Evolutionary conservation across 495 filamentous ascomycete species (phyloP).

Genomic region (Aspergillus hancockii): DNA sequence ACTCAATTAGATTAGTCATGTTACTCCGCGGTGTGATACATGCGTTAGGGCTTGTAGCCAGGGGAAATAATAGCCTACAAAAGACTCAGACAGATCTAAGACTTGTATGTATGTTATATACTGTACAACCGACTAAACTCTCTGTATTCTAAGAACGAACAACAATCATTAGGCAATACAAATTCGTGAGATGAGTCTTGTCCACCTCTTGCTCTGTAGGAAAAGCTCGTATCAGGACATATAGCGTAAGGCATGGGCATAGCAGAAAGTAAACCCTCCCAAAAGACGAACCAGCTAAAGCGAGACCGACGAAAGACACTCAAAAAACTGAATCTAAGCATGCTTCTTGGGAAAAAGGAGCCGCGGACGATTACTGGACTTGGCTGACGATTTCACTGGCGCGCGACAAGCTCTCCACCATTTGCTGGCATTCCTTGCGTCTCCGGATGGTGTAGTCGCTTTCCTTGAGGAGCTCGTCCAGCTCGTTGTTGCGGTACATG

Average conservation of each 20-base stretch:
- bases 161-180: slow-evolving; percentile 3
- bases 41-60: no score
- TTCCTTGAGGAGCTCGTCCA: slow-evolving; percentile 95
- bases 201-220: slow-evolving; percentile 11
- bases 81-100: no score
- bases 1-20: no score
- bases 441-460: slow-evolving; percentile 94
- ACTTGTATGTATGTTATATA: not conserved
- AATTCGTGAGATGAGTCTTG: slow-evolving; percentile 23
- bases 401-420: slow-evolving; percentile 88
- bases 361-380: slow-evolving; percentile 66
- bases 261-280: slow-evolving; percentile 12
- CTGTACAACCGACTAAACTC: slow-evolving; percentile 1
- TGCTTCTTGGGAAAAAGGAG: slow-evolving; percentile 13
- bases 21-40: no score
- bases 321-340: slow-evolving; percentile 9
- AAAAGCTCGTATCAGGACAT: slow-evolving; percentile 17
- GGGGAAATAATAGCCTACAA: no score
- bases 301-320: slow-evolving; percentile 4
- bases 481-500: slow-evolving; percentile 87
- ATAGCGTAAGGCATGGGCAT: slow-evolving; percentile 22
- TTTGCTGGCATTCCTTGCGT: slow-evolving; percentile 97
- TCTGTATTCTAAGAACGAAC: slow-evolving; percentile 1
- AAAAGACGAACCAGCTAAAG: not conserved
- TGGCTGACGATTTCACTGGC: slow-evolving; percentile 97